Base-by-base conservation (phyloP, 208 protist genomes). In the Wallacemonas sp. region DNA sequence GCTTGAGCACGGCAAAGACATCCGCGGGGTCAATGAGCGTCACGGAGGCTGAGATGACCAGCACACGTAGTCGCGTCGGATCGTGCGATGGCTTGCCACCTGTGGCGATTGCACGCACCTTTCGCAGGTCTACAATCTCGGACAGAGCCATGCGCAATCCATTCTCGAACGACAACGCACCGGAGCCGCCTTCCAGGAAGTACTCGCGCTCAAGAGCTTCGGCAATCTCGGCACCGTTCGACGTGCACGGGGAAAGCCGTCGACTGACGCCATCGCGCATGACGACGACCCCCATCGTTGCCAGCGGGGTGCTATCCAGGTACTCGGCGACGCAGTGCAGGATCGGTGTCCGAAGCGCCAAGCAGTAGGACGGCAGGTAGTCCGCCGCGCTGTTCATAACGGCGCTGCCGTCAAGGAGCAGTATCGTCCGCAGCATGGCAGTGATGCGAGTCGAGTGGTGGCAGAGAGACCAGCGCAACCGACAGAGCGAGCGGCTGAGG, bases 371-470 rank as follows among this genome's bases (percentile, higher is more conserved):
- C 32, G 89, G 89, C n/a, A 92, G 75, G 59, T 94, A 94, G 68
- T 94, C 89, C 27, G 77, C 66, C 44, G 77, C 78, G 65, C 67
- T 80, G 62, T 95, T 93, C 77, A 95, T 91, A 42, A 85, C 76
- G 39, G 85, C 86, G 63, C 89, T 92, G 37, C 89, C 86, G 66
- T 95, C 89, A 21, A 95, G 72, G 10, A 95, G 78, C 15, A 95
- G 68, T 3, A 95, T 67, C 0, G 89, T 95, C 37, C 78, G 79
- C 38, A 90, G 67, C 89, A 95, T 91, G 22, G 1, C 29, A n/a
- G 13, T 12, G 12, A n/a, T n/a, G n/a, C n/a, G n/a, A n/a, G n/a
- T n/a, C n/a, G n/a, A n/a, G n/a, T n/a, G n/a, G n/a, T n/a, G n/a
- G n/a, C n/a, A n/a, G n/a, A n/a, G n/a, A n/a, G n/a, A n/a, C n/a